phyloP scores from a whole-genome alignment of 2,329 filamentous ascomycete genomes.

The Dryadomyces quercivorus region DNA sequence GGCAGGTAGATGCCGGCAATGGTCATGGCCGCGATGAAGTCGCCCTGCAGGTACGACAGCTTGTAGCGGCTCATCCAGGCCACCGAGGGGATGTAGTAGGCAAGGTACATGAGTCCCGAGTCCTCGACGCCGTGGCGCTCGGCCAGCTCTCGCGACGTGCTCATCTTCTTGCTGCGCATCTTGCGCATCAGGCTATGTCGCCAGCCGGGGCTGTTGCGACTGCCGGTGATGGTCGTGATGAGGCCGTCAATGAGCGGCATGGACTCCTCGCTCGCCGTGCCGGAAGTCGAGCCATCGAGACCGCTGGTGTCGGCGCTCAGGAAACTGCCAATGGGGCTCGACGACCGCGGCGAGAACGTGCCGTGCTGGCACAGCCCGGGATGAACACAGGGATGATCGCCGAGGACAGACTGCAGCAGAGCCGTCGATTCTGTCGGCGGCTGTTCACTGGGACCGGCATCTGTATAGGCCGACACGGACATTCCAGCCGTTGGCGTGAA shows the following conservation, averaged over 20 bases:
- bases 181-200: constrained; percentile 30
- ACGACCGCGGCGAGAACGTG: constrained; percentile 60
- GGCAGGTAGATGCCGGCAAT: constrained; percentile 98
- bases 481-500: constrained; percentile 17
- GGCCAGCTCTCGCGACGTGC: constrained; percentile 59
- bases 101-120: constrained; percentile 63
- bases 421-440: constrained; percentile 36
- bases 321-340: constrained; percentile 29
- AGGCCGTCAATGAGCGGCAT: constrained; percentile 27
- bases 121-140: constrained; percentile 63
- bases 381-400: constrained; percentile 26
- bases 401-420: constrained; percentile 26
- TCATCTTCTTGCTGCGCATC: constrained; percentile 46
- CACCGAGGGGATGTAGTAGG: constrained; percentile 85
- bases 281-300: constrained; percentile 10
- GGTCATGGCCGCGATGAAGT: constrained; percentile 81
- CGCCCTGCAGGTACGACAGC: constrained; percentile 69
- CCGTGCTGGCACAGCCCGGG: constrained; percentile 54
- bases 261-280: constrained; percentile 19
- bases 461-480: constrained; percentile 7
- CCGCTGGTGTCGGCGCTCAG: constrained; percentile 18
- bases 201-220: constrained; percentile 28
- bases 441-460: constrained; percentile 13
- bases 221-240: constrained; percentile 24
- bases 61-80: constrained; percentile 86